Evolutionary conservation across 139 green algal species (phyloP), one percentile per base, ranked within the genome.

Genomic region (Edaphochlamys debaryana): DNA sequence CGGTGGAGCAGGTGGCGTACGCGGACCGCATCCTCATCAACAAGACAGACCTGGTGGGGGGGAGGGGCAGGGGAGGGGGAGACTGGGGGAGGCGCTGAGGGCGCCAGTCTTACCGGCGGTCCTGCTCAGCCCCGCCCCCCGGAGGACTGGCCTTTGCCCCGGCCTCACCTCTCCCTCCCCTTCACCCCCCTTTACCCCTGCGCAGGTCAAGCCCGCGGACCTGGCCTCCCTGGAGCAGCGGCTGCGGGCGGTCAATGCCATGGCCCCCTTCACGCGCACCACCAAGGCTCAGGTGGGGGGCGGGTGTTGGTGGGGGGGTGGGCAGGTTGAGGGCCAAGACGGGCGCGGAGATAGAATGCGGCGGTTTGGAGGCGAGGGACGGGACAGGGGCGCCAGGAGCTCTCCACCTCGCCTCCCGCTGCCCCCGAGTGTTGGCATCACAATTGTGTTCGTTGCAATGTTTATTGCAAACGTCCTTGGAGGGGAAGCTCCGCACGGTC

Each of bases 21-120:
- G 97, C 97, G 7, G 97, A 99, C 80, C 89, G 95, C 38, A 95
- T 99, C 80, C 64, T 99, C 11, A 88, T 99, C 25, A 99, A 99
- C 94, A 99, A 99, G 88, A 94, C 90, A 7, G 95, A 98, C 87
- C 89, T 97, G 87, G 94, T 98, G 82, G 37, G 74, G 54, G 22
- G 41, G 42, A 29, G 34, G 56, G 54, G 37, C 36, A 9, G 36
- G 8, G 38, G 40, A 15, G 79, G 66, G 69, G n/a, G 36, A 29
- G 54, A 54, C 11, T 13, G 45, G 45, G 45, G 45, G 45, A 9
- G 45, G 45, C 45, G 11, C 45, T 54, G 11, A 54, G 45, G 45
- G 45, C 45, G 45, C n/a, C n/a, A n/a, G n/a, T n/a, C n/a, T n/a
- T n/a, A n/a, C n/a, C n/a, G n/a, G n/a, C n/a, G n/a, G n/a, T n/a